These are phyloP conservation scores for Eucalyptus curtisii DNA, from an alignment of 345 rosid species.

Conservation along the genomic window DNA sequence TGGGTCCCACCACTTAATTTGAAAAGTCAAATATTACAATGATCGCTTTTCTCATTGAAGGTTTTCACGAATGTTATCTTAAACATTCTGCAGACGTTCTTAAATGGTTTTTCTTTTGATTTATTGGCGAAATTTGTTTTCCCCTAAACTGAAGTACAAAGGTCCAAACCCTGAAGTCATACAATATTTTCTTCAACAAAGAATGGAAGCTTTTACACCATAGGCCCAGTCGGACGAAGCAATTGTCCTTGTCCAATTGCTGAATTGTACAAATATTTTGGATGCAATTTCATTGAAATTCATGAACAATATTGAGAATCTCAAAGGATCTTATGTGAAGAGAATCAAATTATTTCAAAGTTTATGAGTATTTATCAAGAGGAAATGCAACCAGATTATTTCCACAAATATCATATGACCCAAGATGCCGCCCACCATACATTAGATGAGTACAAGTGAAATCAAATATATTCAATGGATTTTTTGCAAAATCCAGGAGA, in stretches of 20 bases:
- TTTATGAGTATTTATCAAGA: neutral
- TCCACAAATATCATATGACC: neutral
- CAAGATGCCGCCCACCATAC: neutral
- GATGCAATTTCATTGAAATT: neutral
- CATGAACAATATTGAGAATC: neutral
- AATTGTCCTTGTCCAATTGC: neutral
- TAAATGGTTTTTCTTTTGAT: neutral
- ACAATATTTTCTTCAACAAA: neutral
- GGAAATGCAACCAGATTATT: neutral
- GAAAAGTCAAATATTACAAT: too few relatives aligned
- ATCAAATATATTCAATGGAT: neutral
- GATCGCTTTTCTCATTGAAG: neutral
- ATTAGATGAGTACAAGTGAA: neutral
- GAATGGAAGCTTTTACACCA: neutral
- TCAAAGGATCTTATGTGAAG: neutral
- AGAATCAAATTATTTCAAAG: neutral
- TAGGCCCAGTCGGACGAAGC: neutral
- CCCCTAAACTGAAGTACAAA: neutral
- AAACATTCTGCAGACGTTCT: neutral
- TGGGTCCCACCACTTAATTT: too few relatives aligned
- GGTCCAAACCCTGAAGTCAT: neutral
- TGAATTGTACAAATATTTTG: neutral
- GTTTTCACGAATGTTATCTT: neutral
- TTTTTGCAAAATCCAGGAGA: rapidly evolving
- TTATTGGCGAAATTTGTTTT: neutral